Conservation (phyloP, 2,329 filamentous ascomycete genomes). For the Botrytis cinerea region DNA sequence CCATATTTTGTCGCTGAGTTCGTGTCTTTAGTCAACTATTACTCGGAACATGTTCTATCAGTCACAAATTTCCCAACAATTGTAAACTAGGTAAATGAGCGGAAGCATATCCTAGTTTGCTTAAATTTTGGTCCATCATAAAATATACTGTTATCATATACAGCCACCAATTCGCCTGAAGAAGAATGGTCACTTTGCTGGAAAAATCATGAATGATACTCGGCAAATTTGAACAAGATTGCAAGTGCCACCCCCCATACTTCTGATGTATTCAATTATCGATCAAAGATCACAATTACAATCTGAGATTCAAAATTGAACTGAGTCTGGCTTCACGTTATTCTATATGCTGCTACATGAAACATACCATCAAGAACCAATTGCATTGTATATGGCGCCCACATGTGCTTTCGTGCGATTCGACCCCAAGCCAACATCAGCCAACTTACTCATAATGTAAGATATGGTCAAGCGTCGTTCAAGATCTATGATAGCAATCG, state of each 20-base stretch:
- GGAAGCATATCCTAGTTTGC: neutral
- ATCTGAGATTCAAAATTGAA: neutral
- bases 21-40: neutral
- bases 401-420: constrained; percentile 16
- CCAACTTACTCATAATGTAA: constrained; percentile 52
- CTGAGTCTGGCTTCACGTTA: neutral
- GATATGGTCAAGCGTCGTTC: constrained; percentile 47
- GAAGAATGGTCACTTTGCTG: neutral
- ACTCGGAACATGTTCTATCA: too few species aligned
- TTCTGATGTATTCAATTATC: neutral
- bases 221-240: neutral
- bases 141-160: too few species aligned
- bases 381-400: constrained; percentile 19
- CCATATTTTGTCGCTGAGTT: too few species aligned
- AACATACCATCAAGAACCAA: neutral
- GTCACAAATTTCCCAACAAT: too few species aligned
- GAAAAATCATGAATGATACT: neutral
- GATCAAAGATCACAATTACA: neutral
- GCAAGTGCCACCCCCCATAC: neutral
- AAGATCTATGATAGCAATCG: constrained; percentile 47
- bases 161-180: neutral
- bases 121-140: neutral
- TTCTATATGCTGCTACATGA: too few species aligned
- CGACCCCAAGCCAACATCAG: constrained; percentile 1
- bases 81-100: neutral